Evolutionary conservation across 352 stramenopile species (phyloP).

Genomic region (Globisporangium perplexum): DNA sequence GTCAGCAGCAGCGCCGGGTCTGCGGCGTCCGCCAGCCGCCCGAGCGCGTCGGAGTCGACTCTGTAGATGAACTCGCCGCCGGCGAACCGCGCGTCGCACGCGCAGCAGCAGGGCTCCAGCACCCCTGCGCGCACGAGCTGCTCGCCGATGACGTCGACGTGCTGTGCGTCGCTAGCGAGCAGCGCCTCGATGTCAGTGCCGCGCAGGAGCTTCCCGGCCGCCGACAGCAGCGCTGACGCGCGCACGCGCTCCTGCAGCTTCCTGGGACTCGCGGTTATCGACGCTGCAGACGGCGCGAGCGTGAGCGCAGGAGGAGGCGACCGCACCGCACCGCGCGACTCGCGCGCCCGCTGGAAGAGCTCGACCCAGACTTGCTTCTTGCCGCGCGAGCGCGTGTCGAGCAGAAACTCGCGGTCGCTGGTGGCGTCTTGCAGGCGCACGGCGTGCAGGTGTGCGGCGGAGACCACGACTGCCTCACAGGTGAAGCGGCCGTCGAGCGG

Average conservation of each 20-base stretch:
- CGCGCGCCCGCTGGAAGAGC: slow-evolving; percentile 24
- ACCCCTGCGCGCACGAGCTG: slow-evolving; percentile 23
- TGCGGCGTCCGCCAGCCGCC: neutral
- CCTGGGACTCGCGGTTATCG: neutral
- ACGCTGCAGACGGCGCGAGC: neutral
- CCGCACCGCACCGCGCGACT: slow-evolving; percentile 14
- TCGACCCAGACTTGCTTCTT: slow-evolving; percentile 58
- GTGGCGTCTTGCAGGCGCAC: slow-evolving; percentile 41
- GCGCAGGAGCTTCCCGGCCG: slow-evolving; percentile 21
- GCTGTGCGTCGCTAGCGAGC: slow-evolving; percentile 15
- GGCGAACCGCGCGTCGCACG: slow-evolving; percentile 21
- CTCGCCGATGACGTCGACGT: slow-evolving; percentile 16
- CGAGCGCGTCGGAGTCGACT: slow-evolving; percentile 15
- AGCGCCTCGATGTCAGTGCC: slow-evolving; percentile 27
- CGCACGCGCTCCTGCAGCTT: slow-evolving; percentile 10
- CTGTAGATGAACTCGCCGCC: slow-evolving; percentile 25
- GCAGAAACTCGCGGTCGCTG: slow-evolving; percentile 32
- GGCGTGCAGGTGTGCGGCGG: slow-evolving; percentile 50
- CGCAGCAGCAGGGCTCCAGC: slow-evolving; percentile 27
- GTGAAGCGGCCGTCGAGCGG: slow-evolving; percentile 31
- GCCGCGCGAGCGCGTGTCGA: slow-evolving; percentile 33
- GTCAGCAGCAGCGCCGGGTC: neutral
- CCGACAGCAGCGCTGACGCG: slow-evolving; percentile 18
- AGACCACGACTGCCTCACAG: slow-evolving; percentile 56
- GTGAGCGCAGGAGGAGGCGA: neutral